Evolutionary conservation across 139 green algal species (phyloP).

Genomic region (Gonium pectorale): DNA sequence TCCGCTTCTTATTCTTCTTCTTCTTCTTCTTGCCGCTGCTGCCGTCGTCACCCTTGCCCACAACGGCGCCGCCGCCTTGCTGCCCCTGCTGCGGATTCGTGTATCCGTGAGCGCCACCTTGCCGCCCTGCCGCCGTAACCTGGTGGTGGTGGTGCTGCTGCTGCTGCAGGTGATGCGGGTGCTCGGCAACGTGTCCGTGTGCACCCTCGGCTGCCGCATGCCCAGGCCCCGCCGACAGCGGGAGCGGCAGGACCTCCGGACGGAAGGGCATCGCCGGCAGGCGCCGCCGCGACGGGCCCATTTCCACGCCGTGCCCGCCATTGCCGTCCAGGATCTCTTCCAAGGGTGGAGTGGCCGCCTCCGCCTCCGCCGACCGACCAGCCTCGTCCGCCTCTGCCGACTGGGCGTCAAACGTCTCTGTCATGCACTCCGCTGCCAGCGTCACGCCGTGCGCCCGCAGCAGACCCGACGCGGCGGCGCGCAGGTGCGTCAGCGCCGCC

Average conservation of each 20-base stretch:
- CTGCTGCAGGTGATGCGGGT: not conserved
- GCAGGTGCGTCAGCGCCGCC: not conserved
- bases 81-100: not conserved
- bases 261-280: not conserved
- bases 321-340: not conserved
- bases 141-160: not conserved
- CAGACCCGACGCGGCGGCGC: not conserved
- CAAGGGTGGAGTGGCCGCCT: not conserved
- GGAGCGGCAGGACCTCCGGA: not conserved
- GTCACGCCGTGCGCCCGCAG: not conserved
- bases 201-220: not conserved
- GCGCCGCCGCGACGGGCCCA: not conserved
- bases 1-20: constrained; percentile 13
- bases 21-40: not conserved
- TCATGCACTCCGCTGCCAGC: not conserved
- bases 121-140: not conserved
- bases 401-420: not conserved
- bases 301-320: no score
- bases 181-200: no score
- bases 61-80: not conserved
- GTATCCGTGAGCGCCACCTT: not conserved
- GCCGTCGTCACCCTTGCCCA: not conserved
- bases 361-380: not conserved
- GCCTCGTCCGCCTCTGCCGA: not conserved
- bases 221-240: no score